Evolutionary conservation across 495 filamentous ascomycete genomes (phyloP), one percentile per base, ranked within the genome.

Genomic region (Melanomma pulvis-pyrius): DNA sequence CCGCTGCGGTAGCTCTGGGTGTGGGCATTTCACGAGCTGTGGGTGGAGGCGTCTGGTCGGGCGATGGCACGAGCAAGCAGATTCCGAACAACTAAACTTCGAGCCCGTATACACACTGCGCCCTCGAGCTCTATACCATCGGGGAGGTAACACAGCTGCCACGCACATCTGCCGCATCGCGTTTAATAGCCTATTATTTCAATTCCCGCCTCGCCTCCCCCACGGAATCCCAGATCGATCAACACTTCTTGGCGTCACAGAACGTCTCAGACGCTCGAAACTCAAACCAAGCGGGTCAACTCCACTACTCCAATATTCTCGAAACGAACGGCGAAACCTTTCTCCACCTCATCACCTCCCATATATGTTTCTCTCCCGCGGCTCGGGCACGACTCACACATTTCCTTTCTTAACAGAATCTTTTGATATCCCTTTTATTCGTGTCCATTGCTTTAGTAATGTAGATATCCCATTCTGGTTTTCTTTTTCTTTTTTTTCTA

Each of bases 21-120:
- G 68, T 90, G 61, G 87, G 87, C 8, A 87, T 90, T 59, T 84
- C 81, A 4, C 81, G 77, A 30, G 84, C 83, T 2, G 86, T 88
- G 1, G 84, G 84, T 30, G 85, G 83, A 9, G 83, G 84, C 1
- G 80, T 83, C 13, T 88, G 84, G 81, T 63, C 61, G 11, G 66
- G 71, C 4, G 30, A 72, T 17, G 68, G 67, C 11, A 53, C 64
- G 48, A 68, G 25, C 21, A 65, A 67, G 55, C 30, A 25, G 44
- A 73, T 73, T 47, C 63, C 71, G 28, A 32, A 63, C 44, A 63
- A 58, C 41, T 63, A 61, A 22, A 36, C 15, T 44, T 15, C 29
- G 15, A 51, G 49, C 48, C 48, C 7, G 4, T 28, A 50, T 50
- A 25, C 4, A 50, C 15, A 50, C n/a, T 19, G 39, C 39, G n/a